Evolutionary conservation across 768 basidiomycete genomes (phyloP).

Genomic region (Lactarius vividus): DNA sequence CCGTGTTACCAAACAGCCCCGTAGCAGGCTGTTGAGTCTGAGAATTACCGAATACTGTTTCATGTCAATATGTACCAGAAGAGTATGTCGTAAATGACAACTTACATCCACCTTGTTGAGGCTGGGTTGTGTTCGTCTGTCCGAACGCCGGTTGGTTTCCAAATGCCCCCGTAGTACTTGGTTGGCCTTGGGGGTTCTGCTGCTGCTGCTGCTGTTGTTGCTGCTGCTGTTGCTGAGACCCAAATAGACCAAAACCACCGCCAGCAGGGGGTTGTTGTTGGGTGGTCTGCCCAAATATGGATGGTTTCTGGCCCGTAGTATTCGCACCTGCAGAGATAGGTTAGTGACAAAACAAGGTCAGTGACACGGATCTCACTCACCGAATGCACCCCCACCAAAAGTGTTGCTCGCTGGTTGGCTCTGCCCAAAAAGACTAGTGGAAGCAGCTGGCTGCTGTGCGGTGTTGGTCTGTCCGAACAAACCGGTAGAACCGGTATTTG

Average conservation of each 20-base stretch:
- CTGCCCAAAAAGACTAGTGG: slow-evolving; percentile 36
- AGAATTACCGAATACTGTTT: slow-evolving; percentile 30
- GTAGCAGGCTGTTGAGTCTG: slow-evolving; percentile 28
- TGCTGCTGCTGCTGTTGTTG: slow-evolving; percentile 28
- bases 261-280: slow-evolving; percentile 24
- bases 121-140: slow-evolving; percentile 22
- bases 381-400: slow-evolving; percentile 32
- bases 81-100: background rate
- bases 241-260: slow-evolving; percentile 29
- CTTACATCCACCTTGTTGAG: slow-evolving; percentile 29
- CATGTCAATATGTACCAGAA: background rate
- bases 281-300: slow-evolving; percentile 25
- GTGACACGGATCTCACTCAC: slow-evolving; percentile 22
- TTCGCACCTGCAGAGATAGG: slow-evolving; percentile 8
- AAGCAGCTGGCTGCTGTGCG: slow-evolving; percentile 35
- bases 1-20: slow-evolving; percentile 23
- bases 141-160: slow-evolving; percentile 25
- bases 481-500: slow-evolving; percentile 25
- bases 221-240: slow-evolving; percentile 36
- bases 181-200: slow-evolving; percentile 37
- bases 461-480: slow-evolving; percentile 32
- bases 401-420: slow-evolving; percentile 20
- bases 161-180: slow-evolving; percentile 30
- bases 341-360: background rate
- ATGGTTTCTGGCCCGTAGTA: slow-evolving; percentile 31